Base-by-base conservation (phyloP, 768 basidiomycete genomes). In the Dioszegia aurantiaca region DNA sequence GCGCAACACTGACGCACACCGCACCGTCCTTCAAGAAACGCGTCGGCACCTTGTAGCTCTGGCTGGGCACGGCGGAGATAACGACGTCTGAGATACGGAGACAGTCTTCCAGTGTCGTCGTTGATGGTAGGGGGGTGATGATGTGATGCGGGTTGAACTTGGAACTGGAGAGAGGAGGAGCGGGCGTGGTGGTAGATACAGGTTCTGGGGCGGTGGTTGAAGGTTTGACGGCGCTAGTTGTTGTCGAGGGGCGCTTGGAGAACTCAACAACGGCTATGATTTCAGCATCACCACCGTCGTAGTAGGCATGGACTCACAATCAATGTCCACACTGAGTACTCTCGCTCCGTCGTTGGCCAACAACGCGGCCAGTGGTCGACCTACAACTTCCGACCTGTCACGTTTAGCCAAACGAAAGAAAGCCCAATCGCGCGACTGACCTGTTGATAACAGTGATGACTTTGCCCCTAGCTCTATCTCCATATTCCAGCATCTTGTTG, bases 271-370 rank as follows among this genome's bases (percentile, higher is more conserved):
- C 88, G 10, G 75, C 74, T 76, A 6, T 30, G 4, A 21, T 30
- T 27, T 55, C n/a, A 55, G 54, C 33, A 17, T 40, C n/a, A n/a
- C n/a, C n/a, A n/a, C n/a, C n/a, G n/a, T n/a, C n/a, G n/a, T n/a
- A n/a, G n/a, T n/a, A n/a, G n/a, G n/a, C n/a, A n/a, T n/a, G 27
- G 30, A 48, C 74, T 68, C 58, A 76, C 90, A 89, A 74, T 94
- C 91, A 56, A 98, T 89, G 75, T 99, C 95, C 4, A 89, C 89
- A 5, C 90, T 93, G 69, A 97, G 86, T 4, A 97, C 95, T 9
- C 91, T 82, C 1, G 94, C 95, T 27, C 95, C 95, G 72, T 99
- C 95, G 73, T 99, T 99, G 2, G 93, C 85, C 40, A 98, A 82
- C 44, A 99, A 80, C 3, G 95, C 95, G 0, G 92, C 94, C n/a